Evolutionary conservation across 2,329 filamentous ascomycete species (phyloP), one percentile per base, ranked within the genome.

Genomic region (Fusarium sp.): DNA sequence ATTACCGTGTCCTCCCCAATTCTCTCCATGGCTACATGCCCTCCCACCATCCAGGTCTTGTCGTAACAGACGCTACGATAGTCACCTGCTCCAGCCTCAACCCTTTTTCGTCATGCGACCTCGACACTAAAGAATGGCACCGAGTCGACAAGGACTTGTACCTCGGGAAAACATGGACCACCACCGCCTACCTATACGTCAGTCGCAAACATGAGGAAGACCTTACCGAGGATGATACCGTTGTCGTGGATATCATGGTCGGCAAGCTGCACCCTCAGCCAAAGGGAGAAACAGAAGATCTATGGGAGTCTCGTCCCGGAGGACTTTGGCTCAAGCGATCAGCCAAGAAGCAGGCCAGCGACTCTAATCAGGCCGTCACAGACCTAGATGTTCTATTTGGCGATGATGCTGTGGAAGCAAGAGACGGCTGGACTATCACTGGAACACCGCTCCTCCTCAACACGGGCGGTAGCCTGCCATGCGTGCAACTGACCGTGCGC

Each of bases 131-230:
- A 66, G 79, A 84, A 71, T 98, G 95, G 95, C 91, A 94, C 76
- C 92, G 93, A 58, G 87, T 98, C 71, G 93, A 97, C 74, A 98
- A 98, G 84, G 94, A 98, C 80, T 88, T 98, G 0, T 96, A 94
- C 80, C 89, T 98, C 20, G 90, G 90, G 70, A 90, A 89, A 68
- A 89, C 91, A 61, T 94, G 94, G 90, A 87, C 93, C 50, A 90
- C 90, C 31, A 93, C 89, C 79, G 94, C 94, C 35, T 98, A 94
- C 81, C 82, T 98, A 29, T 93, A 95, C 80, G 89, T 98, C 70
- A 90, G 93, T 82, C 90, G 94, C 73, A 96, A 95, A 86, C 92
- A 92, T 77, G 95, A 98, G 84, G 93, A 96, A 81, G 94, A 98
- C 70, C 88, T 98, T 52, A 87, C 87, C 4, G 84, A 89, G 0